Evolutionary conservation across 2,329 filamentous ascomycete genomes (phyloP).

Genomic region (Beauveria caledonica): DNA sequence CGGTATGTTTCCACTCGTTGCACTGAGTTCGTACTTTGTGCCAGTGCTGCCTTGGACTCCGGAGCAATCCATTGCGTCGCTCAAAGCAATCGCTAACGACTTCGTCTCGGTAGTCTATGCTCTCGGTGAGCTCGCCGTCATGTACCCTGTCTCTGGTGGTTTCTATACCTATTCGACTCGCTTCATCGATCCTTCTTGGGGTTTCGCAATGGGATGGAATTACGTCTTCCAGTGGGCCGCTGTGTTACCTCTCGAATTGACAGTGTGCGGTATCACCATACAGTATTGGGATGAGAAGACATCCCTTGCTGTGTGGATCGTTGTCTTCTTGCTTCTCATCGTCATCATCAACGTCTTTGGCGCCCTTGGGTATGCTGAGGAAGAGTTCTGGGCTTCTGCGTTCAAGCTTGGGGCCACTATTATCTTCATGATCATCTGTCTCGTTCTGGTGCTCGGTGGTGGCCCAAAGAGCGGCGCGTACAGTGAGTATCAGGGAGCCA

Average conservation of each 20-base stretch:
- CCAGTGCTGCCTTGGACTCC: neutral
- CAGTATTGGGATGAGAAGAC: constrained; percentile 41
- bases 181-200: constrained; percentile 55
- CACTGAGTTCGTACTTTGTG: neutral
- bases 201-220: constrained; percentile 45
- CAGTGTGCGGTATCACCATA: constrained; percentile 42
- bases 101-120: constrained; percentile 37
- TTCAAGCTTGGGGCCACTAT: constrained; percentile 50
- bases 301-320: constrained; percentile 43
- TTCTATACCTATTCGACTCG: constrained; percentile 55
- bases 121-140: constrained; percentile 52
- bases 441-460: constrained; percentile 50
- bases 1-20: constrained; percentile 17
- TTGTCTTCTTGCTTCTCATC: constrained; percentile 42
- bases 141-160: constrained; percentile 54
- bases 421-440: constrained; percentile 54
- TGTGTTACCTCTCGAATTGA: constrained; percentile 42
- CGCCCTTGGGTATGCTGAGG: constrained; percentile 43
- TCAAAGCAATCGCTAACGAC: neutral
- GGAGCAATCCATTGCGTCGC: neutral
- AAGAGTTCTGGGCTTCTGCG: constrained; percentile 47
- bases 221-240: constrained; percentile 42
- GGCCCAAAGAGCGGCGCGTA: constrained; percentile 39
- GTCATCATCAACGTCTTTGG: constrained; percentile 47
- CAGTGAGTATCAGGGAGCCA: constrained; percentile 34